These are phyloP conservation scores for Suillus americanus DNA, from an alignment of 768 basidiomycete species.

Conservation along the genomic window DNA sequence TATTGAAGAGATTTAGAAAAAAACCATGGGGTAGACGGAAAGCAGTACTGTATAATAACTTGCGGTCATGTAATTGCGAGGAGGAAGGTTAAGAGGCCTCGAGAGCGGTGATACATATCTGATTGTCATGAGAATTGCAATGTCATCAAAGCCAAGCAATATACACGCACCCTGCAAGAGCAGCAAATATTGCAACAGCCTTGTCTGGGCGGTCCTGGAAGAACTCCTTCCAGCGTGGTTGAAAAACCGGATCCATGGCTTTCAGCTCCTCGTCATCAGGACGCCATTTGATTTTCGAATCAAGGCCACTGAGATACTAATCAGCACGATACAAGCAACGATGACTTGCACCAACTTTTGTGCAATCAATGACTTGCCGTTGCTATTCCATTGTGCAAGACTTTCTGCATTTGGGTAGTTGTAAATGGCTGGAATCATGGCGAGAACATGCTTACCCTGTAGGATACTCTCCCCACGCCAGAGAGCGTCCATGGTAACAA, in stretches of 20 bases:
- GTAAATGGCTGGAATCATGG: too few relatives aligned
- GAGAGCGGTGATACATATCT: neutral
- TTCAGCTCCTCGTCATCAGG: constrained; percentile 50
- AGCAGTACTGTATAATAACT: constrained; percentile 32
- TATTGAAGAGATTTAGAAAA: neutral
- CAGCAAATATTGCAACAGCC: constrained; percentile 47
- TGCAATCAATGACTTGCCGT: constrained; percentile 28
- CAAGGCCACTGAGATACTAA: constrained; percentile 39
- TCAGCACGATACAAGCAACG: neutral
- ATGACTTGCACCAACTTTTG: too few relatives aligned
- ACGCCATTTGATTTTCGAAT: constrained; percentile 57
- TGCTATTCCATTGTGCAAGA: too few relatives aligned
- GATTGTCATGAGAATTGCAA: neutral
- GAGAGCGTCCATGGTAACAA: constrained; percentile 10
- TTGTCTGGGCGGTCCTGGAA: too few relatives aligned
- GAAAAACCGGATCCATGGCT: constrained; percentile 49
- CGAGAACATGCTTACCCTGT: too few relatives aligned
- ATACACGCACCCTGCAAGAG: constrained; percentile 39
- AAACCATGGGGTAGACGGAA: neutral
- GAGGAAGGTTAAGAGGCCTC: neutral
- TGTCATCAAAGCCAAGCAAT: neutral
- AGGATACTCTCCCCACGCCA: too few relatives aligned
- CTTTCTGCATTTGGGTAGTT: too few relatives aligned
- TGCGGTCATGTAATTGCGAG: neutral
- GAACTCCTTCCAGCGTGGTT: constrained; percentile 28